phyloP scores from a whole-genome alignment of 2,329 filamentous ascomycete species.

The Fusarium incarnatum region DNA sequence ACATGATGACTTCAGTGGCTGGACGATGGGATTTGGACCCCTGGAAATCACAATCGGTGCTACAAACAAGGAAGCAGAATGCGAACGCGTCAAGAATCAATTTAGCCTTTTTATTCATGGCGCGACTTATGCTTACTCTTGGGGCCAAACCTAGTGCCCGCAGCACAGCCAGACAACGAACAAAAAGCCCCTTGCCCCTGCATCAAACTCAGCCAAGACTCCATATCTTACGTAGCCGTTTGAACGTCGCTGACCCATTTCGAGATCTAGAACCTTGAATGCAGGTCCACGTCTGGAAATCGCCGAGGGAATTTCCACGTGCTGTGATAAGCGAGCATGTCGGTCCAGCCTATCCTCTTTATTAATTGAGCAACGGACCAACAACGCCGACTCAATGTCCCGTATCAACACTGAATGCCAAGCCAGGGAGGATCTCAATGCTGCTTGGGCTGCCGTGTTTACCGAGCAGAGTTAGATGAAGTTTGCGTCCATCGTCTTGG shows the following conservation, averaged over 20 bases:
- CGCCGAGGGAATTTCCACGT: not conserved
- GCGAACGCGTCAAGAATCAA: not conserved
- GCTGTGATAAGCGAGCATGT: not conserved
- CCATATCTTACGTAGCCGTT: not conserved
- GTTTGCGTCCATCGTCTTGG: not conserved
- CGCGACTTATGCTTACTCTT: not conserved
- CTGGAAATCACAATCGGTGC: not conserved
- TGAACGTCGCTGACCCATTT: too few species aligned
- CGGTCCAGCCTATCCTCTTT: not conserved
- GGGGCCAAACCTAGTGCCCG: not conserved
- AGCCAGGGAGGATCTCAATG: conserved; percentile 18
- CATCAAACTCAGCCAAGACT: not conserved
- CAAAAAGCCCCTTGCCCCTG: not conserved
- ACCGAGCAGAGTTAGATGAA: conserved; percentile 10
- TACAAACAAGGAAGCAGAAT: not conserved
- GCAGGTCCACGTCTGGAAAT: not conserved
- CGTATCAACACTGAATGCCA: conserved; percentile 11
- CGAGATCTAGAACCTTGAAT: not conserved
- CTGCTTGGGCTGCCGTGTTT: not conserved
- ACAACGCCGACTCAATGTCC: not conserved
- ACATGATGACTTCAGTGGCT: not conserved
- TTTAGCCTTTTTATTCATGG: not conserved
- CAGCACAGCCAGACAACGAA: not conserved
- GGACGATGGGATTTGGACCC: not conserved
- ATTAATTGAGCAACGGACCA: not conserved